A percentile compares a stretch with the other conserved stretches of the same genome.
Conservation (phyloP, 208 protist genomes). For the Acanthamoeba sp. region DNA sequence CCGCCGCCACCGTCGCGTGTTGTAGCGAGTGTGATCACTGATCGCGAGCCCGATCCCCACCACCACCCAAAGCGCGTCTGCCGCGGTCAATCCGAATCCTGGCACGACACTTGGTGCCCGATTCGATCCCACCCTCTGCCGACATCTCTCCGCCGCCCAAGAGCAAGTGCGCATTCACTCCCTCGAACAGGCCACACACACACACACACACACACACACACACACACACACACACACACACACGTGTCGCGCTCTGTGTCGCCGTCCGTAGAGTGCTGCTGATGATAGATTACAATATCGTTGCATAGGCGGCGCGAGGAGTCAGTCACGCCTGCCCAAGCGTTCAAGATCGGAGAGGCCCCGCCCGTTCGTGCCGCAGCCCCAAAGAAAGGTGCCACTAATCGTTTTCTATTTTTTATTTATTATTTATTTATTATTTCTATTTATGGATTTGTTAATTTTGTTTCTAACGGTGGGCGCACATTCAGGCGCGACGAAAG, state of each 20-base stretch:
- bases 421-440: not conserved
- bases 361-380: not conserved
- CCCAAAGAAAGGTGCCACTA: not conserved
- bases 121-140: not conserved
- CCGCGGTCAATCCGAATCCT: conserved; percentile 60
- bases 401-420: no score
- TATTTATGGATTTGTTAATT: not conserved
- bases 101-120: conserved; percentile 30
- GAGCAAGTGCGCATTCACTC: not conserved
- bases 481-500: not conserved
- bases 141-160: not conserved
- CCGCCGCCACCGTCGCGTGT: no score
- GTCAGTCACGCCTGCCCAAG: not conserved
- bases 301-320: not conserved
- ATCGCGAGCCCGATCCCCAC: no score
- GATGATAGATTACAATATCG: no score
- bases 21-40: no score
- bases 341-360: not conserved
- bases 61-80: no score
- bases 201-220: no score
- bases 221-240: no score
- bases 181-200: no score
- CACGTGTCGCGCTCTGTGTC: not conserved
- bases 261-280: no score
- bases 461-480: not conserved